phyloP scores from a whole-genome alignment of 1,284 basidiomycete species.

The Jaminaea rosea region DNA sequence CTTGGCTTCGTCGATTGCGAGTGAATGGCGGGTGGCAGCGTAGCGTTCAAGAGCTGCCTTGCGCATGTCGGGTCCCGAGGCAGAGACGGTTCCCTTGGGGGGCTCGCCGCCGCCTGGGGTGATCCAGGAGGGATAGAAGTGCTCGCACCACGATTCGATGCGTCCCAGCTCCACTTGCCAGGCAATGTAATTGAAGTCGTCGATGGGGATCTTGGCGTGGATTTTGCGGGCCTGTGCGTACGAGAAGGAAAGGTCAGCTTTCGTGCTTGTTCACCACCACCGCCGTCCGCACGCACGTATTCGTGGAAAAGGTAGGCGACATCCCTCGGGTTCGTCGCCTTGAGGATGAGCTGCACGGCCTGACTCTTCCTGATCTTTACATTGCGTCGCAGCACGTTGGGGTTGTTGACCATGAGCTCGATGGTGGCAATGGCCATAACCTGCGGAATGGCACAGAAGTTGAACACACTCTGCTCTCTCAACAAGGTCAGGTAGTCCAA shows the following conservation, averaged over 20 bases:
- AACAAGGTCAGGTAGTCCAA: conserved; percentile 83
- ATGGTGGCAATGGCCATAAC: conserved; percentile 95
- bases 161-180: conserved; percentile 39
- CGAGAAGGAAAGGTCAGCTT: conserved; percentile 85
- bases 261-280: conserved; percentile 85
- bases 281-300: no score
- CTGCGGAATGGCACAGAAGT: conserved; percentile 91
- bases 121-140: conserved; percentile 39
- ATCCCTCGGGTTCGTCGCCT: conserved; percentile 80
- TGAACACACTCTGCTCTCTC: conserved; percentile 86
- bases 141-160: conserved; percentile 44
- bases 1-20: neutral
- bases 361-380: conserved; percentile 92
- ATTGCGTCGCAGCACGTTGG: conserved; percentile 74
- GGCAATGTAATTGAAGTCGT: conserved; percentile 68
- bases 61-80: no score
- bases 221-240: conserved; percentile 71
- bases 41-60: conserved; percentile 20
- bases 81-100: conserved; percentile 1
- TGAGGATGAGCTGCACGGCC: conserved; percentile 77
- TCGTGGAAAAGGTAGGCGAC: conserved; percentile 80
- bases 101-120: conserved; percentile 5
- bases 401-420: conserved; percentile 85
- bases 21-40: conserved; percentile 8
- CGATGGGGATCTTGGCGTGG: conserved; percentile 65